Base-by-base conservation (phyloP, 2,329 filamentous ascomycete genomes). In the Fusarium burgessii region DNA sequence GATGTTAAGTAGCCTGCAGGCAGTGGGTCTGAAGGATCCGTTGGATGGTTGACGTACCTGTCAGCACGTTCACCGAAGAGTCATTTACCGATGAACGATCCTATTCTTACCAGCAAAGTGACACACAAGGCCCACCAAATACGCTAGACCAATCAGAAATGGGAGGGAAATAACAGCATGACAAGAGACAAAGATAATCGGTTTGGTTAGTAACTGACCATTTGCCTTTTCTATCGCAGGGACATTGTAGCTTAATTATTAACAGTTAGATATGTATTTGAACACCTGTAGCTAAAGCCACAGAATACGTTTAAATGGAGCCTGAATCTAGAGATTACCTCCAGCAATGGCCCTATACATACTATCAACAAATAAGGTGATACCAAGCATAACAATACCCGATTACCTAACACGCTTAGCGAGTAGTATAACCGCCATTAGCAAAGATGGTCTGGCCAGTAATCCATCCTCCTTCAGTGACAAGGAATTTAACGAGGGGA, bases 61-160 rank as follows among this genome's bases (percentile, higher is more conserved):
- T 32, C 29, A 11, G 29, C 29, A 29, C 2, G 7, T 29, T 49
- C n/a, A 5, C 29, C 29, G 46, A 49, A 18, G 46, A 49, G 46
- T 49, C 46, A 49, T 49, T 33, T 15, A 29, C n/a, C 14, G 17
- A 23, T 23, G 23, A 2, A n/a, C n/a, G 17, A 18, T 7, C 9
- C 15, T 14, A 14, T 5, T 33, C 29, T 49, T 23, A 49, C 46
- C n/a, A 33, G n/a, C 46, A 20, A 17, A 0, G 11, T 13, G 0
- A 49, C 12, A n/a, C 10, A 13, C 14, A 17, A 2, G 15, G 3
- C 17, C 6, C 0, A 32, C 7, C 0, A 2, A 17, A 33, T 17
- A 7, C 27, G n/a, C 2, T 5, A 17, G 8, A 0, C 14, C 12
- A 4, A 5, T 23, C 12, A 10, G 3, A 3, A 9, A 23, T 5